These are phyloP conservation scores for Annulohypoxylon truncatum DNA, from an alignment of 2,329 filamentous ascomycete genomes.

Conservation along the genomic window DNA sequence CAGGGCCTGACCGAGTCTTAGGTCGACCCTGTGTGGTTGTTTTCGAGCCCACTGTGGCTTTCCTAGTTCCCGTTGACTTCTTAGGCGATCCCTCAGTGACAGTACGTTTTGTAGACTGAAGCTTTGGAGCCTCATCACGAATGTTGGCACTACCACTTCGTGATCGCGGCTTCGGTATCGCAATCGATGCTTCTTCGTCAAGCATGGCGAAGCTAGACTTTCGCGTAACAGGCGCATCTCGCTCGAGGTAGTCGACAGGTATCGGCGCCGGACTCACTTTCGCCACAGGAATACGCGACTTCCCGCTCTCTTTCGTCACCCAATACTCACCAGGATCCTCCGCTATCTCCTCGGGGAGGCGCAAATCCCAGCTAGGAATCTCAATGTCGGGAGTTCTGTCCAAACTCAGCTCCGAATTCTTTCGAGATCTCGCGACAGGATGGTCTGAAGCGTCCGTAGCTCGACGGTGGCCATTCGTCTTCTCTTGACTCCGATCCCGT, in stretches of 20 bases:
- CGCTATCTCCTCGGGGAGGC: conserved; percentile 81
- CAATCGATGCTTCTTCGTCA: conserved; percentile 68
- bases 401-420: conserved; percentile 58
- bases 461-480: conserved; percentile 50
- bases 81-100: conserved; percentile 65
- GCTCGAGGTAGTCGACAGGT: conserved; percentile 76
- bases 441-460: conserved; percentile 50
- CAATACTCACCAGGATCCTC: conserved; percentile 67
- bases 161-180: conserved; percentile 71
- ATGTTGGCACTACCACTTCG: conserved; percentile 75
- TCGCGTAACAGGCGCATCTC: conserved; percentile 75
- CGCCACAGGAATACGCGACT: conserved; percentile 88
- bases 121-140: conserved; percentile 59
- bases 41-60: conserved; percentile 59
- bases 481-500: conserved; percentile 57
- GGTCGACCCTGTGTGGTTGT: conserved; percentile 62
- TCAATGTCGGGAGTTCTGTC: conserved; percentile 55
- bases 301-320: conserved; percentile 63
- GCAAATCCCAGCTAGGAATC: conserved; percentile 74
- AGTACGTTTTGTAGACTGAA: conserved; percentile 54
- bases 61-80: conserved; percentile 60
- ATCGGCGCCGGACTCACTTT: conserved; percentile 83
- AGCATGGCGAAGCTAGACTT: conserved; percentile 65
- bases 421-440: conserved; percentile 54
- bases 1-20: conserved; percentile 70